These are phyloP conservation scores for Phaeosphaeriaceae sp. DNA, from an alignment of 2,329 filamentous ascomycete species.

Conservation along the genomic window DNA sequence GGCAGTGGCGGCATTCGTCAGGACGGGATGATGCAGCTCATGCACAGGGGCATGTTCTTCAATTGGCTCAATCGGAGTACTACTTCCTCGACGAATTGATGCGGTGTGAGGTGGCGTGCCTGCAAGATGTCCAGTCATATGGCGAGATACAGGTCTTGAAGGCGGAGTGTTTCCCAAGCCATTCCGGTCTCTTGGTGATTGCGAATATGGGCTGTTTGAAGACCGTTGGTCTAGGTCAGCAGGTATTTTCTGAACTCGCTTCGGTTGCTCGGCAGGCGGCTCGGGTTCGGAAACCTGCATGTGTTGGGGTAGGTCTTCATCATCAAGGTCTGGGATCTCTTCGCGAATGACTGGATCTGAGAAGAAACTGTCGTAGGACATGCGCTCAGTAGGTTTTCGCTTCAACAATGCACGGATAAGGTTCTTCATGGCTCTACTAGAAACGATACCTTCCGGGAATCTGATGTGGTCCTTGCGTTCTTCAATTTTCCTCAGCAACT, in stretches of 20 bases:
- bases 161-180: constrained; percentile 40
- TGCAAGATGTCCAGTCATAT: constrained; percentile 34
- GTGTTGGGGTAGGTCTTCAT: constrained; percentile 69
- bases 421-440: constrained; percentile 78
- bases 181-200: constrained; percentile 40
- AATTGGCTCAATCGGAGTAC: constrained; percentile 38
- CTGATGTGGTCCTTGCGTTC: constrained; percentile 83
- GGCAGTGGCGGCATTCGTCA: constrained; percentile 54
- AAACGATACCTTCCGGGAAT: constrained; percentile 75
- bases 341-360: constrained; percentile 72
- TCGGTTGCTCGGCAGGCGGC: constrained; percentile 29
- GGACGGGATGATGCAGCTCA: constrained; percentile 52
- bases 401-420: constrained; percentile 83
- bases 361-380: constrained; percentile 89
- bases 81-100: constrained; percentile 39
- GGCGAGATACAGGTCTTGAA: constrained; percentile 41
- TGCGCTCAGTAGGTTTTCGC: constrained; percentile 81
- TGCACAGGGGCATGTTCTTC: constrained; percentile 46
- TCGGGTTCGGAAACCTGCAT: constrained; percentile 36
- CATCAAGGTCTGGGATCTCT: constrained; percentile 80
- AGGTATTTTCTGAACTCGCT: constrained; percentile 37
- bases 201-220: constrained; percentile 38
- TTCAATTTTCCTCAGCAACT: constrained; percentile 90
- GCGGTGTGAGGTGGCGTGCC: constrained; percentile 32
- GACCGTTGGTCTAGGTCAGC: constrained; percentile 34